Percentiles rank a stretch among this genome's conserved stretches.
Evolutionary conservation across 805 yeast species (phyloP).

Genomic region (Wickerhamomyces xylosicus): DNA sequence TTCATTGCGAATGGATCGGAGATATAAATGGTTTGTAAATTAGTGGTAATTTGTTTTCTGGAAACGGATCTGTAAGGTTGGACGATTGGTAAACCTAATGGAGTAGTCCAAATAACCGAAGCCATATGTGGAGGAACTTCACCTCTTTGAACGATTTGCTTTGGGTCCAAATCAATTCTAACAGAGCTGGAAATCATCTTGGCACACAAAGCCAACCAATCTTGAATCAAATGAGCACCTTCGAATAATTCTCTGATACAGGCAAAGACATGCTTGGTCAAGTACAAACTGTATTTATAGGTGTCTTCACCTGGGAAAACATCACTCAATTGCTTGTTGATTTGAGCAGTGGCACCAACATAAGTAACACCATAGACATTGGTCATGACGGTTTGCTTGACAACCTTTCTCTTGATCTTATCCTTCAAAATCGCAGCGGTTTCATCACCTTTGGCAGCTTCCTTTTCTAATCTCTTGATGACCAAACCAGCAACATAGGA

Average conservation of each 20-base stretch:
- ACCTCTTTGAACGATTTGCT: constrained; percentile 27
- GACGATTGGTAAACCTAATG: constrained; percentile 89
- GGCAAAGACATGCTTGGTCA: constrained; percentile 69
- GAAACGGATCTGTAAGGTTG: constrained; percentile 82
- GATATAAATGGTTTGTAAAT: constrained; percentile 78
- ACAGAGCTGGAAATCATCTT: constrained; percentile 69
- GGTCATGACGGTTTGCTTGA: constrained; percentile 97
- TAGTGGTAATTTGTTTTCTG: constrained; percentile 63
- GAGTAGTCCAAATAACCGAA: constrained; percentile 96
- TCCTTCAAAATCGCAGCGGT: constrained; percentile 38
- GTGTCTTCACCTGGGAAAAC: constrained; percentile 40
- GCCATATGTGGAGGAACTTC: constrained; percentile 61
- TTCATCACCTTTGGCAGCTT: constrained; percentile 42
- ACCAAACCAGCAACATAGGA: constrained; percentile 60
- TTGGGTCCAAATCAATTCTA: constrained; percentile 48
- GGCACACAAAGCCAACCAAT: constrained; percentile 90
- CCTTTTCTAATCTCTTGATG: constrained; percentile 39
- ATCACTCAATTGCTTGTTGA: constrained; percentile 63
- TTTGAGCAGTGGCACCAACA: constrained; percentile 87
- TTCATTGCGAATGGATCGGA: constrained; percentile 79
- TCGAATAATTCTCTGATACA: constrained; percentile 79
- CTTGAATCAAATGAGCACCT: constrained; percentile 93
- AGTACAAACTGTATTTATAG: constrained; percentile 44
- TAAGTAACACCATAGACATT: constrained; percentile 95
- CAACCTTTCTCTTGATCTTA: constrained; percentile 73